Percentiles rank a stretch among this genome's conserved stretches.
Evolutionary conservation across 306 rosid species (phyloP).

Genomic region (Medicago lupulina): DNA sequence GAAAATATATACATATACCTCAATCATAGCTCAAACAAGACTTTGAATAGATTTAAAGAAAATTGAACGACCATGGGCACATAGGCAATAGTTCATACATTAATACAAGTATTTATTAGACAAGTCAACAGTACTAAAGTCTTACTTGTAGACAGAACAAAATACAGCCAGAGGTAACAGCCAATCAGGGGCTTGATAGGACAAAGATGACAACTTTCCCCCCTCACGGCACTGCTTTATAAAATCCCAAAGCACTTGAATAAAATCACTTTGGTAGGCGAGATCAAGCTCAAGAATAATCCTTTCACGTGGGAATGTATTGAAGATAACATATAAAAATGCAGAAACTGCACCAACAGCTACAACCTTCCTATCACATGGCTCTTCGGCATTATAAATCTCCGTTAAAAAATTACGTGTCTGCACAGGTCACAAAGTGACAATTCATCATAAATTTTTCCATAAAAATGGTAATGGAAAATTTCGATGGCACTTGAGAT

Average conservation of each 20-base stretch:
- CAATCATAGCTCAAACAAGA: slow-evolving; percentile 41
- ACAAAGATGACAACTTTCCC: slow-evolving; percentile 77
- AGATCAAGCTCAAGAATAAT: slow-evolving; percentile 71
- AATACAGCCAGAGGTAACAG: slow-evolving; percentile 91
- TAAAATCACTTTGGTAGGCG: slow-evolving; percentile 93
- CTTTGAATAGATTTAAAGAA: slow-evolving; percentile 10
- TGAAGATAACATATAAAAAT: slow-evolving; percentile 82
- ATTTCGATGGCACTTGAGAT: neutral
- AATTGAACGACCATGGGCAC: neutral
- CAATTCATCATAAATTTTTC: slow-evolving; percentile 30
- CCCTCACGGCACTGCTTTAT: slow-evolving; percentile 87
- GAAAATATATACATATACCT: slow-evolving; percentile 8
- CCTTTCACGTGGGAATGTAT: slow-evolving; percentile 79
- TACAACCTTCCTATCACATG: slow-evolving; percentile 74
- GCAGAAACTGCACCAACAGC: slow-evolving; percentile 94
- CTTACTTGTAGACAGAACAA: slow-evolving; percentile 96
- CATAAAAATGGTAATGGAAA: slow-evolving; percentile 10
- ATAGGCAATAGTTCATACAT: slow-evolving; percentile 23
- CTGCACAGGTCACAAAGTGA: slow-evolving; percentile 54
- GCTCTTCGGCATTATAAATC: slow-evolving; percentile 58
- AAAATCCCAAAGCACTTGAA: slow-evolving; percentile 91
- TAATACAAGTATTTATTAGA: slow-evolving; percentile 25
- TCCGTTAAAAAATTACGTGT: too few species aligned
- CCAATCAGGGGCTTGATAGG: slow-evolving; percentile 91
- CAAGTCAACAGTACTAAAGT: slow-evolving; percentile 21